Evolutionary conservation across 768 basidiomycete genomes (phyloP).

Genomic region (Podaxis rugospora): DNA sequence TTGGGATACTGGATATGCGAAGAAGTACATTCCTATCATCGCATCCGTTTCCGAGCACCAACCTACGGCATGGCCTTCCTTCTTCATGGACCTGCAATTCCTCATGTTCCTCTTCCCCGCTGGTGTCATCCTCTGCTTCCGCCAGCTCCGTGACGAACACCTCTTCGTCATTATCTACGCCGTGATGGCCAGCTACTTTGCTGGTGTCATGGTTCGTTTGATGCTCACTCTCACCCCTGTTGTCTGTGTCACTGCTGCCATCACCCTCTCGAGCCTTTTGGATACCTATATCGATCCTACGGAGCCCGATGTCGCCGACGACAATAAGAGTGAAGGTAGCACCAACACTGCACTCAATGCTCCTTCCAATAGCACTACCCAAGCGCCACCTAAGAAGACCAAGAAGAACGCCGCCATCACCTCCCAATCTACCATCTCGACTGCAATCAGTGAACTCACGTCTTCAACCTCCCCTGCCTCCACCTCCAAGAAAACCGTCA

Average conservation of each 20-base stretch:
- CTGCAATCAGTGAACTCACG: slow-evolving; percentile 36
- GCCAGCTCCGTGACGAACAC: slow-evolving; percentile 91
- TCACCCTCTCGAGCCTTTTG: slow-evolving; percentile 83
- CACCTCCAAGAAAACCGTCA: slow-evolving; percentile 31
- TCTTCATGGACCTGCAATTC: slow-evolving; percentile 99
- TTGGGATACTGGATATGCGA: slow-evolving; percentile 99
- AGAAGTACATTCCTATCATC: slow-evolving; percentile 98
- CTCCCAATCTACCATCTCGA: slow-evolving; percentile 21
- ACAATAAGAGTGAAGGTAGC: slow-evolving; percentile 23
- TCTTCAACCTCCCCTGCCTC: slow-evolving; percentile 30
- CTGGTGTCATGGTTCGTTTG: slow-evolving; percentile 98
- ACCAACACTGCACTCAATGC: slow-evolving; percentile 8
- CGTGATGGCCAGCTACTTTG: slow-evolving; percentile 94
- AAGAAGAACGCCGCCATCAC: slow-evolving; percentile 45
- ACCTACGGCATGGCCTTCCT: slow-evolving; percentile 98
- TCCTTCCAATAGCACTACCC: slow-evolving; percentile 17
- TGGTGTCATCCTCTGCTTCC: slow-evolving; percentile 93
- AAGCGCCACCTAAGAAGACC: slow-evolving; percentile 49
- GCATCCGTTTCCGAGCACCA: slow-evolving; percentile 99
- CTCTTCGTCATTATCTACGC: slow-evolving; percentile 99
- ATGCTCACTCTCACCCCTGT: slow-evolving; percentile 98
- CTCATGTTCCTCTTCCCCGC: slow-evolving; percentile 98
- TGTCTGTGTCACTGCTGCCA: slow-evolving; percentile 90
- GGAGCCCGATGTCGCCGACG: slow-evolving; percentile 48
- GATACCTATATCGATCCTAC: slow-evolving; percentile 87